Evolutionary conservation across 2,329 filamentous ascomycete species (phyloP).

Genomic region (Pseudonectria foliicola): DNA sequence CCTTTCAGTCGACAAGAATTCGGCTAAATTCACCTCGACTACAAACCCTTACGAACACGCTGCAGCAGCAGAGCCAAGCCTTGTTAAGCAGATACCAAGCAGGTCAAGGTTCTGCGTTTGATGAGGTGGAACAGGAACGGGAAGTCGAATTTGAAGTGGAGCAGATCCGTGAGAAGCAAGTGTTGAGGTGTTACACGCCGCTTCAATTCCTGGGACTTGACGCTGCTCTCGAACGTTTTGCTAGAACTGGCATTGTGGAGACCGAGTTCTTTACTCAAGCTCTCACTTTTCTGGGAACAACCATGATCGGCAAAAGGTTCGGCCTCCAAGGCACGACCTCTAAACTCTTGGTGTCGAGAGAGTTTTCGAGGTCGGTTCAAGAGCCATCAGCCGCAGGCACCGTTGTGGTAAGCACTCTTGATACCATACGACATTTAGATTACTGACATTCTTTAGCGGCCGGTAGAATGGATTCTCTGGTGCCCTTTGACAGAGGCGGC

Average conservation of each 20-base stretch:
- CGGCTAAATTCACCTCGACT: neutral
- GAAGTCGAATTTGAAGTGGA: slow-evolving; percentile 55
- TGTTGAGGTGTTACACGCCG: slow-evolving; percentile 32
- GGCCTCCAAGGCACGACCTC: slow-evolving; percentile 5
- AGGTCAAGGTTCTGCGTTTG: slow-evolving; percentile 40
- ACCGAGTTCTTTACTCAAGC: slow-evolving; percentile 27
- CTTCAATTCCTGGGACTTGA: slow-evolving; percentile 40
- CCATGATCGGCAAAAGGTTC: slow-evolving; percentile 28
- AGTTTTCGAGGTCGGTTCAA: slow-evolving; percentile 12
- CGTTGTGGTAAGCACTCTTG: too few relatives aligned
- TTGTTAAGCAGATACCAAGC: too few relatives aligned
- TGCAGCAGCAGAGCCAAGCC: neutral
- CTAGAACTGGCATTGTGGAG: slow-evolving; percentile 30
- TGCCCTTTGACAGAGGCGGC: slow-evolving; percentile 38
- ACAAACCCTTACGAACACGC: neutral
- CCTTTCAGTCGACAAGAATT: slow-evolving; percentile 2
- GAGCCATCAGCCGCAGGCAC: too few relatives aligned
- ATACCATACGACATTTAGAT: too few relatives aligned
- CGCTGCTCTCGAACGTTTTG: slow-evolving; percentile 39
- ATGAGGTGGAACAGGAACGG: slow-evolving; percentile 54
- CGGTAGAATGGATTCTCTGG: slow-evolving; percentile 58
- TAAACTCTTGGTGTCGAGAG: slow-evolving; percentile 28
- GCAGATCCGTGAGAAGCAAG: slow-evolving; percentile 46
- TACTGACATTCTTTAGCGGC: too few relatives aligned
- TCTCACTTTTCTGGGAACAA: slow-evolving; percentile 33